Conservation (phyloP, 352 stramenopile genomes). For the Thalassiosira exigua region DNA sequence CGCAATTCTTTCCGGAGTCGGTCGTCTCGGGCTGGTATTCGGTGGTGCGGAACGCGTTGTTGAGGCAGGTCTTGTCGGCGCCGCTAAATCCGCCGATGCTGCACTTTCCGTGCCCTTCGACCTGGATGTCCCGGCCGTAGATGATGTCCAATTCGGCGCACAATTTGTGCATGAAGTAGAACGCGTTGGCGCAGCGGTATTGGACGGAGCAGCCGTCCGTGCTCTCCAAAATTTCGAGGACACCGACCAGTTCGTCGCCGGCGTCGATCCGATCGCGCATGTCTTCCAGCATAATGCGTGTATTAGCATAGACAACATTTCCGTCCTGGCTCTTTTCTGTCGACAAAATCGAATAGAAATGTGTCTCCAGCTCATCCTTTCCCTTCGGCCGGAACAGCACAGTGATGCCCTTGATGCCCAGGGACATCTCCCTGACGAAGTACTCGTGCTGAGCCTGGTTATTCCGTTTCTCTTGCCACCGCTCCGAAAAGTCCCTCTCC, state of each 20-base stretch:
- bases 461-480: background rate
- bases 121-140: background rate
- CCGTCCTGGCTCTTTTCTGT: conserved; percentile 6
- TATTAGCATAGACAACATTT: conserved; percentile 13
- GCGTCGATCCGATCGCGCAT: background rate
- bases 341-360: conserved; percentile 2
- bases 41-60: background rate
- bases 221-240: conserved; percentile 2
- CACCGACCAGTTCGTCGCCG: no score
- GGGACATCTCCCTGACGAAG: background rate
- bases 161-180: background rate
- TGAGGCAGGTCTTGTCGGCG: background rate
- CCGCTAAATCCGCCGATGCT: background rate
- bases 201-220: conserved; percentile 1
- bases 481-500: background rate
- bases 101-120: background rate
- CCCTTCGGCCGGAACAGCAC: background rate
- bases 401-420: conserved; percentile 8
- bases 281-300: background rate
- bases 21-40: background rate
- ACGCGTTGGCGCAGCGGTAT: conserved; percentile 2
- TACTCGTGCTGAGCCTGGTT: conserved; percentile 6
- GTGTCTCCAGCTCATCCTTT: background rate
- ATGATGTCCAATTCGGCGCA: background rate
- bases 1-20: background rate